phyloP scores from a whole-genome alignment of 495 filamentous ascomycete species.

The Mytilinidion resinicola region DNA sequence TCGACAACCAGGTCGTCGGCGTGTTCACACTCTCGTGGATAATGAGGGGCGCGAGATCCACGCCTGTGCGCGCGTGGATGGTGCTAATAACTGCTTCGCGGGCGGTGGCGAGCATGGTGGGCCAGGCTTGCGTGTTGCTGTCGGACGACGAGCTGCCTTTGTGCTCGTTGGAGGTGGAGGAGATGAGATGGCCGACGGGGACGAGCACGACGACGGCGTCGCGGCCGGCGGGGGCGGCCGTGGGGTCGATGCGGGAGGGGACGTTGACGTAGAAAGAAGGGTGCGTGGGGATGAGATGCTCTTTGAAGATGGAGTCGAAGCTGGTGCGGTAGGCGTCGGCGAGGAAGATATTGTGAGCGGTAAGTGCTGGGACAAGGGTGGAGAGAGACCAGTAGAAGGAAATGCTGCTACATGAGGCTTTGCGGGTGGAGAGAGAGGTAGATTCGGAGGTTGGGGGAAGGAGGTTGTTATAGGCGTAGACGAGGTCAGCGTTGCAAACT shows the following conservation, averaged over 20 bases:
- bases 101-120: slow-evolving; percentile 44
- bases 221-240: slow-evolving; percentile 55
- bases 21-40: slow-evolving; percentile 56
- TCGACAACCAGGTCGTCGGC: slow-evolving; percentile 52
- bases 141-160: slow-evolving; percentile 23
- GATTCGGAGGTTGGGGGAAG: slow-evolving; percentile 46
- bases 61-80: slow-evolving; percentile 50
- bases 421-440: slow-evolving; percentile 41
- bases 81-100: slow-evolving; percentile 49
- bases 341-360: slow-evolving; percentile 70
- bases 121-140: slow-evolving; percentile 47
- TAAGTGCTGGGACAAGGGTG: slow-evolving; percentile 49
- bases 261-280: slow-evolving; percentile 72
- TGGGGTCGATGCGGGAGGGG: slow-evolving; percentile 56
- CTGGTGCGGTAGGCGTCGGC: slow-evolving; percentile 60
- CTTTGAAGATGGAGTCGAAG: slow-evolving; percentile 66
- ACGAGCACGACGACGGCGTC: slow-evolving; percentile 61
- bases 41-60: slow-evolving; percentile 41
- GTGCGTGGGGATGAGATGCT: slow-evolving; percentile 53
- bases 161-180: slow-evolving; percentile 27
- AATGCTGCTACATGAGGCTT: slow-evolving; percentile 60
- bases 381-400: slow-evolving; percentile 68
- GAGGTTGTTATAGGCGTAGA: slow-evolving; percentile 64
- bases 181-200: slow-evolving; percentile 57
- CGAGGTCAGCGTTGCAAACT: slow-evolving; percentile 61